Percentiles rank a stretch among this genome's conserved stretches.
These are phyloP conservation scores for Nicotiana tabacum DNA, from an alignment of 257 asterid species.

Conservation along the genomic window DNA sequence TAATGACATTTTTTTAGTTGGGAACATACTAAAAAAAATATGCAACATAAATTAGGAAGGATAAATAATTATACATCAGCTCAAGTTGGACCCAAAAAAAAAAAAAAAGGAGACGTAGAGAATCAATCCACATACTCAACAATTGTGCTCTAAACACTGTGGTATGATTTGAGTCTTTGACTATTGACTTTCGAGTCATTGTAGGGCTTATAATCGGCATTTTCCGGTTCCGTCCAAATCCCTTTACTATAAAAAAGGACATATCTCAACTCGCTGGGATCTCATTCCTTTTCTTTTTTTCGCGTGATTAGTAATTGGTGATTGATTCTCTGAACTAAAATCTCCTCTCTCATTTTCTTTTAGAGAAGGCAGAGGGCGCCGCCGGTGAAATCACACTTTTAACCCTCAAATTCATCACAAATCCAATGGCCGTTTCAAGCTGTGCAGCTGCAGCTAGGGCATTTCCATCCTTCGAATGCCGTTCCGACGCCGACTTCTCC, in stretches of 20 bases:
- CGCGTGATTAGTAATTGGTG: neutral
- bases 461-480: slow-evolving; percentile 73
- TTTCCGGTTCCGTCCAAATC: too few species aligned
- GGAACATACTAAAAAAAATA: too few species aligned
- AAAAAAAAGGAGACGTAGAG: too few species aligned
- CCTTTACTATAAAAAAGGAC: neutral
- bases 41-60: too few species aligned
- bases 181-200: too few species aligned
- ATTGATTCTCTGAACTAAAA: neutral
- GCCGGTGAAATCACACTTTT: slow-evolving; percentile 16
- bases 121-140: too few species aligned
- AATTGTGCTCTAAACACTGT: too few species aligned
- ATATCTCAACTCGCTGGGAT: neutral
- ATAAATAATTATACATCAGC: too few species aligned
- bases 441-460: slow-evolving; percentile 28
- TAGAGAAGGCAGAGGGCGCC: neutral
- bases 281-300: neutral
- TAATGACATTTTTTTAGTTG: too few species aligned
- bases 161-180: too few species aligned
- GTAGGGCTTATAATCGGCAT: too few species aligned
- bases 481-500: slow-evolving; percentile 69
- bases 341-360: neutral
- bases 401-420: slow-evolving; percentile 14
- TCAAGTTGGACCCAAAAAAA: too few species aligned
- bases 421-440: slow-evolving; percentile 73